Evolutionary conservation across 2,329 filamentous ascomycete species (phyloP), one percentile per base, ranked within the genome.

Genomic region (Fusarium chaquense): DNA sequence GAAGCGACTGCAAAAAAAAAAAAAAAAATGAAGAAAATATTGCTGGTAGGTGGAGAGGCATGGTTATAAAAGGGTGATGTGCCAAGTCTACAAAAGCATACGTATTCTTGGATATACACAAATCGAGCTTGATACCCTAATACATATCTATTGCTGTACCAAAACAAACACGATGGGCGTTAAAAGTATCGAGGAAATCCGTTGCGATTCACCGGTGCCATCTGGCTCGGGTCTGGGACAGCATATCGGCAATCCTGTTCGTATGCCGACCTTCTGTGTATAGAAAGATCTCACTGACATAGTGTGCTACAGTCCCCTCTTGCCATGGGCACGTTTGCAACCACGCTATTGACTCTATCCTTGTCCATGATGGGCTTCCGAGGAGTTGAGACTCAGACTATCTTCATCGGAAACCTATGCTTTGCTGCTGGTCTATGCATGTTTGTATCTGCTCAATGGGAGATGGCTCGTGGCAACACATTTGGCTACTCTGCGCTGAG

Each of bases 301-400:
- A 4, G 5, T 8, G 4, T 10, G 12, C 7, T 1, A 18, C 5
- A 70, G 66, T 63, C 67, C 1, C 67, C 75, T 15, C 45, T 76
- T 3, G 75, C 75, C 3, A 77, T 77, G 74, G 75, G 74, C 5
- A 74, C 70, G 1, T 77, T 77, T 28, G 76, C 75, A 1, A 76
- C 75, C 5, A 76, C 76, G 0, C 58, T 77, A 0, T 56, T 76
- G 5, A 72, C 67, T 9, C 41, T 77, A 4, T 77, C 75, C 10
- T 45, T 77, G 15, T 63, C 72, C 3, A 74, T 77, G 74, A 77
- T 77, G 75, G 72, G 71, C 8, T 73, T 75, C 47, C 73, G 75
- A 7, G 75, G 71, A 5, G 76, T 77, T 3, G 44, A 65, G 15
- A 70, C 54, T 5, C 75, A 76, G 61, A 77, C 73, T 0, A 56